Evolutionary conservation across 2,329 filamentous ascomycete species (phyloP), one percentile per base, ranked within the genome.

Genomic region (Talaromyces sp.): DNA sequence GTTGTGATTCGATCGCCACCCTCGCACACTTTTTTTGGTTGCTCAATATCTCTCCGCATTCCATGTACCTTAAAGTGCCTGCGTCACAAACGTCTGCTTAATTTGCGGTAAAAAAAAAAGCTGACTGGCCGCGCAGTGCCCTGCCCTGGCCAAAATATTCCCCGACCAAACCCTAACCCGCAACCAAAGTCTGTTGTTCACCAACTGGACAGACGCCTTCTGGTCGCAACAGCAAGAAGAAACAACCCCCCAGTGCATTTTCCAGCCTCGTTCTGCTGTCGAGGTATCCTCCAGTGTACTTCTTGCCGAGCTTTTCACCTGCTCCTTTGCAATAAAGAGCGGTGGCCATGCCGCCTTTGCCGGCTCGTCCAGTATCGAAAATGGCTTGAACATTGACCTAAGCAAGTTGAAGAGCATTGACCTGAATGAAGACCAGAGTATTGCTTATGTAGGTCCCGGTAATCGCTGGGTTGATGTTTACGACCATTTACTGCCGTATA

Each of bases 271-370:
- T 4, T 61, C 57, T 10, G 64, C 69, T 24, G 58, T 62, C 6
- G 68, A 76, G 8, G 70, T 76, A 11, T 69, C 73, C n/a, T 61
- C 66, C n/a, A 62, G 66, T 7, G 61, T 77, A 4, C 61, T 74
- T 19, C 56, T 76, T n/a, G 67, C 69, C 7, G 68, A 67, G 4
- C 55, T 70, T 1, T 71, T 69, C 3, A 60, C 64, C 6, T 77
- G 75, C 31, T 69, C 70, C 0, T 86, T 86, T 64, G 83, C 84
- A 7, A 71, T 84, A 64, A 82, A 83, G 64, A 81, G 81, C 8
- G 84, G 84, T 29, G 84, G 84, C 0, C 84, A 86, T 70, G 82
- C 81, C 60, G 80, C 82, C 4, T 84, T 84, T 66, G 75, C 80
- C 19, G 62, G 56, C 29, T 51, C 53, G n/a, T 59, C 59, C 17